A percentile compares a stretch with the other conserved stretches of the same genome.
Conservation (phyloP, 768 basidiomycete genomes). For the Nidularia pulvinata region DNA sequence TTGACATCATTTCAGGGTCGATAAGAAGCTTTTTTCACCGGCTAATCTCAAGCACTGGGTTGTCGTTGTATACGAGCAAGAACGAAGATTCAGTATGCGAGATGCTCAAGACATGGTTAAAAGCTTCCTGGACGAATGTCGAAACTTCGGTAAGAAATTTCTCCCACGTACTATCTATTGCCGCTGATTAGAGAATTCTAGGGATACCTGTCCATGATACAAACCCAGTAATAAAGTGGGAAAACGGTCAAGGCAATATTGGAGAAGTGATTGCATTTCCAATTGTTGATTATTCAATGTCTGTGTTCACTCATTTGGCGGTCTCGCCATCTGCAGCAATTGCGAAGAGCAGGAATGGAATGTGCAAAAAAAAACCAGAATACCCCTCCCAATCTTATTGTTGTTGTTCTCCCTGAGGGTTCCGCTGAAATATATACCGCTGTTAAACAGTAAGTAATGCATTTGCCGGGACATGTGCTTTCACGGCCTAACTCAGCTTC, state of each 20-base stretch:
- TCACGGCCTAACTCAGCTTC: not conserved
- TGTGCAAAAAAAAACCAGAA: conserved; percentile 32
- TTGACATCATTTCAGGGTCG: conserved; percentile 54
- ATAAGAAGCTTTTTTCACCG: conserved; percentile 65
- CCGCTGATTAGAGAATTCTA: conserved; percentile 29
- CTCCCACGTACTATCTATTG: conserved; percentile 35
- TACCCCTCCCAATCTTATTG: conserved; percentile 52
- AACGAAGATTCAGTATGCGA: conserved; percentile 45
- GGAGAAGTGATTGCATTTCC: conserved; percentile 15
- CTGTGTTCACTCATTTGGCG: conserved; percentile 24
- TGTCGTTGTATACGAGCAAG: conserved; percentile 63
- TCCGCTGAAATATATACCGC: conserved; percentile 75
- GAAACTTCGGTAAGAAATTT: conserved; percentile 47
- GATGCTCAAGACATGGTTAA: conserved; percentile 51
- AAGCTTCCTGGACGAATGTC: conserved; percentile 46
- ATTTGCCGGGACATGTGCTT: not conserved
- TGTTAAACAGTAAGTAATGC: conserved; percentile 68
- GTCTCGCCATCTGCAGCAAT: conserved; percentile 22
- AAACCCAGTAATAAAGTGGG: conserved; percentile 46
- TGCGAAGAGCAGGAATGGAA: conserved; percentile 48
- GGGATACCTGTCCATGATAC: conserved; percentile 58
- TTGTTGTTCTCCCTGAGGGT: conserved; percentile 72
- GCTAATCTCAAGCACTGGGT: conserved; percentile 56
- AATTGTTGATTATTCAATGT: not conserved
- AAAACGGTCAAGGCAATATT: conserved; percentile 60